Base-by-base conservation (phyloP, 305 asterid genomes). In the Ilex paraguariensis region DNA sequence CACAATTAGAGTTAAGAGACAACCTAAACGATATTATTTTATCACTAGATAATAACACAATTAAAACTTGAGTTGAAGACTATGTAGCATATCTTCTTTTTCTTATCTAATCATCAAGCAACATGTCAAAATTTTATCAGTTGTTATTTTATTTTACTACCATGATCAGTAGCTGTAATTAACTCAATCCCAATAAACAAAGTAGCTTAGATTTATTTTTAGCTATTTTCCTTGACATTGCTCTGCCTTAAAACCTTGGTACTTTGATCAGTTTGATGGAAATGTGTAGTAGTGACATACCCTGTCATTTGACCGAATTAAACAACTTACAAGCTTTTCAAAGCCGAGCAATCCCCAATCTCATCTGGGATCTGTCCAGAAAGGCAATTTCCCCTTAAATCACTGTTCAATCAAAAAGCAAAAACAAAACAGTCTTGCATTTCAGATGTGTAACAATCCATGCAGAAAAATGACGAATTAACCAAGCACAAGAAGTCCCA, bases 291-390 rank as follows among this genome's bases (percentile, higher is more conserved):
- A 21, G 28, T 36, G 42, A 36, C 42, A 36, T 36, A 4, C 3
- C 42, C 7, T 3, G 6, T 5, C 42, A 0, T 36, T 36, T 8
- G 9, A 36, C 42, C 28, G 28, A 1, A 21, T 21, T 21, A 36
- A 40, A 59, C 36, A 21, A 72, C 87, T 70, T 70, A 83, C 87
- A 81, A 70, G 69, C 81, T 88, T 66, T 15, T 70, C 76, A 94
- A 61, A 60, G 83, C 75, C 3, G 88, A 83, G 75, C 98, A 94
- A 65, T 94, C 99, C 16, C 98, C 98, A 71, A 94, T 88, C 80
- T 91, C 98, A 73, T 94, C 99, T 5, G 99, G 99, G 68, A 94
- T 94, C 69, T 91, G 99, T 11, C 99, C 98, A 1, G 96, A 84
- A 5, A 94, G 88, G 59, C 74, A 72, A 75, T 91, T 94, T 39